These are phyloP conservation scores for Blastocladiella britannica DNA, from an alignment of 192 early-diverging fungal species.

Conservation along the genomic window DNA sequence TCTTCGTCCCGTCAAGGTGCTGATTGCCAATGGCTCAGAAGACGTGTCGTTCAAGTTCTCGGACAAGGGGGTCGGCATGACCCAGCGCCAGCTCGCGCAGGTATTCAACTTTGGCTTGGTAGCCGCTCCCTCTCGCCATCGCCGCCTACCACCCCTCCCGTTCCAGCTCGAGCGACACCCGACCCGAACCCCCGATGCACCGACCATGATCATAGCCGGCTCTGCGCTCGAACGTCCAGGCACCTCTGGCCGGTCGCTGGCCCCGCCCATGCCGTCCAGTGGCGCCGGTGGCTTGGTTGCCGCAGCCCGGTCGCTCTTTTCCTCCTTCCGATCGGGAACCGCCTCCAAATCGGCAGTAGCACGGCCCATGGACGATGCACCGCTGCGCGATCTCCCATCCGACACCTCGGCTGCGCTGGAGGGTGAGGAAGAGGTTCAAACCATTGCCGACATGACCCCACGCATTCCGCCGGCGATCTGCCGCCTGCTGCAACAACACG, in stretches of 20 bases:
- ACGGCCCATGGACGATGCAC: too few species aligned
- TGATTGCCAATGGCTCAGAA: background rate
- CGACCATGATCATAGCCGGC: too few species aligned
- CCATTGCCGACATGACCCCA: constrained; percentile 13
- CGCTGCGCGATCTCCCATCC: too few species aligned
- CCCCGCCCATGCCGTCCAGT: too few species aligned
- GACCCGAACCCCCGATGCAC: background rate
- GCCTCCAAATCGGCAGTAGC: too few species aligned
- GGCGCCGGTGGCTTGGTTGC: too few species aligned
- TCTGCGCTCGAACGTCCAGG: too few species aligned
- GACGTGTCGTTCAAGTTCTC: background rate
- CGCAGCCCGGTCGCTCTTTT: too few species aligned
- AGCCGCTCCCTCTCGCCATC: background rate
- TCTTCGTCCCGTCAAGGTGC: background rate
- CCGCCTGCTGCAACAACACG: constrained; percentile 8
- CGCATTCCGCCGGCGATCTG: constrained; percentile 5
- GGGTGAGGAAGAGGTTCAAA: too few species aligned
- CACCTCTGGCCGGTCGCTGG: too few species aligned
- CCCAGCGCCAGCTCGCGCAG: background rate
- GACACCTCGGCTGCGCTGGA: too few species aligned
- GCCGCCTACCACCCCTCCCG: background rate
- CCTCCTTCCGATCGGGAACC: too few species aligned
- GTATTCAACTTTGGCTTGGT: background rate
- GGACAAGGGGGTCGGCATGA: background rate
- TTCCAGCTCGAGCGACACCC: background rate